phyloP scores from a whole-genome alignment of 1,284 basidiomycete species.

The Phlebopus sp. region DNA sequence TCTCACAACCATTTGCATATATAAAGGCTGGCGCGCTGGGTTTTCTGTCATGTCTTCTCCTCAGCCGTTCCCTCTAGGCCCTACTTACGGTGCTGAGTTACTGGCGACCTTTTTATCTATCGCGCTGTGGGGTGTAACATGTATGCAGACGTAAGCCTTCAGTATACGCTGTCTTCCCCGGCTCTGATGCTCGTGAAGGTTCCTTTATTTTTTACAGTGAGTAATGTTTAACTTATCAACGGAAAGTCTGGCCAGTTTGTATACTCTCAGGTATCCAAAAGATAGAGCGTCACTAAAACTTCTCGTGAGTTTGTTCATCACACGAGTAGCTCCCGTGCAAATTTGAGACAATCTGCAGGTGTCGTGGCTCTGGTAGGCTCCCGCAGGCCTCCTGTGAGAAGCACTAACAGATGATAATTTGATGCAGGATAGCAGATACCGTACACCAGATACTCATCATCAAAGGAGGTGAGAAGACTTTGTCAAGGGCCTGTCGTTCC shows the following conservation, averaged over 20 bases:
- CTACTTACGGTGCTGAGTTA: slow-evolving; percentile 10
- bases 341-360: not conserved
- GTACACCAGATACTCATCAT: not conserved
- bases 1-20: not conserved
- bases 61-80: not conserved
- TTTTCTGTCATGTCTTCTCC: slow-evolving; percentile 3
- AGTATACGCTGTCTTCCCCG: not conserved
- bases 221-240: too few species aligned
- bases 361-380: not conserved
- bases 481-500: not conserved
- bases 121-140: slow-evolving; percentile 14
- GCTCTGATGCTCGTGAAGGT: not conserved
- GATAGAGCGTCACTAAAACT: too few species aligned
- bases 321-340: not conserved
- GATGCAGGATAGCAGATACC: not conserved
- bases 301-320: not conserved
- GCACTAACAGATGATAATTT: not conserved
- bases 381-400: too few species aligned
- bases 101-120: slow-evolving; percentile 9
- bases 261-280: too few species aligned
- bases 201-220: not conserved
- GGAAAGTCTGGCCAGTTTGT: too few species aligned
- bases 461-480: not conserved
- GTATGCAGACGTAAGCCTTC: slow-evolving; percentile 11
- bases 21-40: not conserved